Conservation (phyloP, 768 basidiomycete genomes). For the Boletales sp. region DNA sequence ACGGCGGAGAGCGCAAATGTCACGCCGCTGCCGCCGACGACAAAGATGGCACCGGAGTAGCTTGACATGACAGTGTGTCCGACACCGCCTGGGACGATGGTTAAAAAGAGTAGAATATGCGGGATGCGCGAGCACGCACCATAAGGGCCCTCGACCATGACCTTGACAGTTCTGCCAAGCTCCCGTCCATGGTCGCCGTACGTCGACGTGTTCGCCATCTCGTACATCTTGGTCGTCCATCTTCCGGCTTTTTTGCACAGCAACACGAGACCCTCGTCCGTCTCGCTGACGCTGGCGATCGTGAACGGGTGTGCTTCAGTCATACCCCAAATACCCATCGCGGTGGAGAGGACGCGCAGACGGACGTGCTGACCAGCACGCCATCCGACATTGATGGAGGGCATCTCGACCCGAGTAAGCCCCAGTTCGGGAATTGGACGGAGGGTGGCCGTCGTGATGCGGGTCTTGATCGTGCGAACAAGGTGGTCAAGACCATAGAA, state of each 20-base stretch:
- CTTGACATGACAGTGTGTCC: constrained; percentile 61
- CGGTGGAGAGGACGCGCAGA: constrained; percentile 55
- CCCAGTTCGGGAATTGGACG: constrained; percentile 59
- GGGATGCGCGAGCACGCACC: constrained; percentile 28
- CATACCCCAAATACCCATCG: constrained; percentile 54
- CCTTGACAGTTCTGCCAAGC: constrained; percentile 28
- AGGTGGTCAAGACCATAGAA: constrained; percentile 60
- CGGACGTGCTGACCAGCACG: constrained; percentile 82
- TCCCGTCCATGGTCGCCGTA: constrained; percentile 29
- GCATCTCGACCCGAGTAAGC: constrained; percentile 63
- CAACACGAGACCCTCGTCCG: constrained; percentile 60
- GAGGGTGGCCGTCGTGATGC: constrained; percentile 55
- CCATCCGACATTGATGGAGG: constrained; percentile 68
- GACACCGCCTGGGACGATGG: constrained; percentile 43
- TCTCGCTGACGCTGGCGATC: constrained; percentile 60
- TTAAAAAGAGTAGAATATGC: background rate
- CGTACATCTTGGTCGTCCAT: constrained; percentile 62
- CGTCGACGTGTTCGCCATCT: constrained; percentile 38
- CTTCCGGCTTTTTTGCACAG: constrained; percentile 63
- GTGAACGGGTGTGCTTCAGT: constrained; percentile 79
- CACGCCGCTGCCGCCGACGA: constrained; percentile 77
- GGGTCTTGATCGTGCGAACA: constrained; percentile 63
- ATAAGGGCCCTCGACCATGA: constrained; percentile 57
- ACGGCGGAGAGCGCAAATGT: constrained; percentile 62
- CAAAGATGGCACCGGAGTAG: constrained; percentile 63